A percentile compares a stretch with the other conserved stretches of the same genome.
These are phyloP conservation scores for Biscogniauxia sp. DNA, from an alignment of 2,329 filamentous ascomycete genomes.

Conservation along the genomic window DNA sequence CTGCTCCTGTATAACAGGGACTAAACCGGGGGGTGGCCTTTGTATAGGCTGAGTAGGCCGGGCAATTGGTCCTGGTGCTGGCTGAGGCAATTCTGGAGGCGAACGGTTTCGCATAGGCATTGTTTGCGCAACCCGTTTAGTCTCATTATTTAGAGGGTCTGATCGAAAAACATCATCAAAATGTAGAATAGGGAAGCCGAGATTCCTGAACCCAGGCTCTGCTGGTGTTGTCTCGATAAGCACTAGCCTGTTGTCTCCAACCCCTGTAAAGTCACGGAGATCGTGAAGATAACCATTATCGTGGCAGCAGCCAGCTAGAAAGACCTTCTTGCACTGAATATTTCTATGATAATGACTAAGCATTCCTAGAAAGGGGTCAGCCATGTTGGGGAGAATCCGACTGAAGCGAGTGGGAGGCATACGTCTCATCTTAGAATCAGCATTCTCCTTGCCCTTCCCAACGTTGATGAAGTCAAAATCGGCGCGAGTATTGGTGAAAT, in stretches of 20 bases:
- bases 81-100: conserved; percentile 11
- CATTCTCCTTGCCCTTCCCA: conserved; percentile 35
- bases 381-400: background rate
- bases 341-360: conserved; percentile 35
- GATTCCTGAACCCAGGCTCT: conserved; percentile 30
- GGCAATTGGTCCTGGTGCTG: conserved; percentile 22
- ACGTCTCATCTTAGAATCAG: conserved; percentile 34
- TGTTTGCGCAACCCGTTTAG: conserved; percentile 20
- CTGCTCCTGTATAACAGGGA: conserved; percentile 8
- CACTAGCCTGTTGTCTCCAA: conserved; percentile 23
- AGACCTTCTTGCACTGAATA: conserved; percentile 34
- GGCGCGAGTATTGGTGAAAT: conserved; percentile 34
- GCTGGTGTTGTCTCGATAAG: conserved; percentile 34
- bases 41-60: conserved; percentile 20
- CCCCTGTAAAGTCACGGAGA: conserved; percentile 32
- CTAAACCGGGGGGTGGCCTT: conserved; percentile 9
- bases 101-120: conserved; percentile 22
- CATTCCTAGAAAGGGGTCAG: conserved; percentile 26
- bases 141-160: conserved; percentile 31
- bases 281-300: conserved; percentile 37
- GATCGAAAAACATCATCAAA: conserved; percentile 33
- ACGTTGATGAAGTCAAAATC: conserved; percentile 37
- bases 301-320: conserved; percentile 34
- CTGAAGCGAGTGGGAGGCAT: conserved; percentile 9
- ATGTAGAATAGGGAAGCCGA: conserved; percentile 32